A percentile compares a stretch with the other conserved stretches of the same genome.
Evolutionary conservation across 2,329 filamentous ascomycete species (phyloP).

Genomic region (Davidsoniella australis): DNA sequence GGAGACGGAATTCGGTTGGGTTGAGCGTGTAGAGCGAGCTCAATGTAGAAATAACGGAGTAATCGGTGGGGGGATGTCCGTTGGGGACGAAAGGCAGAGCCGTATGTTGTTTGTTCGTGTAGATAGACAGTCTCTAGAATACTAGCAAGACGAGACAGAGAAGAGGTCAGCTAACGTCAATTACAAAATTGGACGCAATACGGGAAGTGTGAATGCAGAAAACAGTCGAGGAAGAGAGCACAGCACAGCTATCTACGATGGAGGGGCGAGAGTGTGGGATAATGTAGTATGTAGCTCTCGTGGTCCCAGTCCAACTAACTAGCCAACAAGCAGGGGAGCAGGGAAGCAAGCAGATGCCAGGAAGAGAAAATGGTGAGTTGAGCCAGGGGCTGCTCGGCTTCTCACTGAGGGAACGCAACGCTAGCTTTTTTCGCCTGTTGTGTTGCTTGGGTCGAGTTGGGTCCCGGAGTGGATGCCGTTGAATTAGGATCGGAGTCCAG

Average conservation of each 20-base stretch:
- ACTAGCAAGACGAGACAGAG: not conserved
- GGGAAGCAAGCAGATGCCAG: too few relatives aligned
- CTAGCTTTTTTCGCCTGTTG: not conserved
- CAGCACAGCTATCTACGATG: not conserved
- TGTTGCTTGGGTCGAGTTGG: constrained; percentile 2
- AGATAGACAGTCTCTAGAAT: too few relatives aligned
- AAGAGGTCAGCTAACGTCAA: not conserved
- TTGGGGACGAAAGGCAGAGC: constrained; percentile 1
- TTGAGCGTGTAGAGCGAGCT: constrained; percentile 7
- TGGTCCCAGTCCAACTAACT: too few relatives aligned
- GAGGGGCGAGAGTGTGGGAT: not conserved
- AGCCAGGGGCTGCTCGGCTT: too few relatives aligned
- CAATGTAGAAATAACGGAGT: constrained; percentile 8
- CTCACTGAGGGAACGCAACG: not conserved
- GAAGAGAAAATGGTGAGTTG: not conserved
- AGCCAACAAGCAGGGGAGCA: too few relatives aligned
- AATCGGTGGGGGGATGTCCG: constrained; percentile 12
- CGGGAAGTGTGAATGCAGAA: not conserved
- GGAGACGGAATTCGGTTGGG: constrained; percentile 1
- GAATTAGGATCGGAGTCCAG: not conserved
- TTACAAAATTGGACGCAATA: not conserved
- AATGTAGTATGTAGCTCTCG: not conserved
- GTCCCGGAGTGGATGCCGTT: not conserved
- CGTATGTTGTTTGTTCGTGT: not conserved
- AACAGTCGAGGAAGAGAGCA: not conserved